Evolutionary conservation across 169 alveolate genomes (phyloP), one percentile per base, ranked within the genome.

Genomic region (Sarcocystis neurona): DNA sequence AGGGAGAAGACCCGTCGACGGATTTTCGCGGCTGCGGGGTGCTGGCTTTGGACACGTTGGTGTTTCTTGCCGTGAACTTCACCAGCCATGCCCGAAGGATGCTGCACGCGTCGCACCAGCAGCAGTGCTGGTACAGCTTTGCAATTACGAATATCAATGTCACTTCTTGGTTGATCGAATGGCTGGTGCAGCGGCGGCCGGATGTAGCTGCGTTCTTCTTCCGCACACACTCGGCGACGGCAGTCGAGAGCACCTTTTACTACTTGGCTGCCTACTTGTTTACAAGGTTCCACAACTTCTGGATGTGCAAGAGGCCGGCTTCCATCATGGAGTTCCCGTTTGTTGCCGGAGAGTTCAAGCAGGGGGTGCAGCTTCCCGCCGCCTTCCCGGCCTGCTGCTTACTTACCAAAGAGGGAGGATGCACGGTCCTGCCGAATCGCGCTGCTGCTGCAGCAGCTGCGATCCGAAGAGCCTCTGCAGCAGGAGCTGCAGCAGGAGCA

Each of bases 11-110:
- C 66, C 96, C 93, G 10, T 91, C 94, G 85, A 88, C 94, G 30
- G 96, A 94, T 85, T 94, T 94, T 84, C 92, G 96, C 78, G 95
- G 95, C 70, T 92, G 90, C 84, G 95, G 95, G 23, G 78, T 91
- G 70, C 92, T 94, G 53, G 95, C 94, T n/a, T 79, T 94, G 12
- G 87, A 78, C 68, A 91, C 93, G 87, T 90, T 94, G 27, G 92
- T 94, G 89, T 80, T 92, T 50, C 92, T 94, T 68, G 91, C 95
- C 37, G 34, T 89, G 56, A 84, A 91, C 56, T 94, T 92, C 80
- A 91, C 90, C 43, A 56, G 90, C 46, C 93, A 86, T 47, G 89
- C 95, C 6, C 91, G 92, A 77, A 34, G 80, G 39, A 91, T 94
- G 79, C 94, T 88, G 53, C 48, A 82, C 58, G 92, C 91, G 47